Evolutionary conservation across 768 basidiomycete species (phyloP).

Genomic region (Psilocybe cubensis): DNA sequence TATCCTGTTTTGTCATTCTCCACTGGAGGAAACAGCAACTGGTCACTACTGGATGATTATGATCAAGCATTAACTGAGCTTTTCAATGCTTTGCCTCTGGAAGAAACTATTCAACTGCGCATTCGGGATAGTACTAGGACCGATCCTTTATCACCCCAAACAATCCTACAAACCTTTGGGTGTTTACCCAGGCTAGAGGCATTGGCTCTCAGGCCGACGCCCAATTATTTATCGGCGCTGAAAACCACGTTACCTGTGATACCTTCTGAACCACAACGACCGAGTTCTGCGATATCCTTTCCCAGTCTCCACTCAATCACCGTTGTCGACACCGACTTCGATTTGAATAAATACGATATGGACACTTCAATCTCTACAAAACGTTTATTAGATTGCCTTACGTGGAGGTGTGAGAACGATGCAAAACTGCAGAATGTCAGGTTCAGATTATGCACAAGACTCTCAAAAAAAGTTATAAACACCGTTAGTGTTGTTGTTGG

Average conservation of each 20-base stretch:
- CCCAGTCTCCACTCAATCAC: neutral
- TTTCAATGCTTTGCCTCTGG: neutral
- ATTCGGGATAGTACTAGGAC: neutral
- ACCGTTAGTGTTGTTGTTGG: conserved; percentile 30
- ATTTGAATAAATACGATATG: neutral
- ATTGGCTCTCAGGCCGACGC: neutral
- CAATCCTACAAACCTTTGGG: conserved; percentile 1
- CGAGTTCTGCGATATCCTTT: neutral
- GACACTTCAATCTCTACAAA: neutral
- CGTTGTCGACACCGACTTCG: neutral
- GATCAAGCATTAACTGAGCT: neutral
- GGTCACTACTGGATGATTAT: neutral
- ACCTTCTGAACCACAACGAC: neutral
- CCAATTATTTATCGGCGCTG: neutral
- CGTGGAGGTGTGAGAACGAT: conserved; percentile 33
- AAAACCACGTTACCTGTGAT: neutral
- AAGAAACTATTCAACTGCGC: neutral
- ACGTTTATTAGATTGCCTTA: conserved; percentile 26
- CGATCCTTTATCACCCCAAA: neutral
- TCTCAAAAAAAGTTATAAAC: conserved; percentile 24
- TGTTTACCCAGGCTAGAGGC: neutral
- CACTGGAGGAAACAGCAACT: neutral
- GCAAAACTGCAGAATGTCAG: conserved; percentile 30
- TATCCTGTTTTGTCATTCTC: neutral
- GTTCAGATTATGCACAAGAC: conserved; percentile 28